Evolutionary conservation across 164 flowering plant genomes (phyloP), one percentile per base, ranked within the genome.

Genomic region (Sextonia rubra): DNA sequence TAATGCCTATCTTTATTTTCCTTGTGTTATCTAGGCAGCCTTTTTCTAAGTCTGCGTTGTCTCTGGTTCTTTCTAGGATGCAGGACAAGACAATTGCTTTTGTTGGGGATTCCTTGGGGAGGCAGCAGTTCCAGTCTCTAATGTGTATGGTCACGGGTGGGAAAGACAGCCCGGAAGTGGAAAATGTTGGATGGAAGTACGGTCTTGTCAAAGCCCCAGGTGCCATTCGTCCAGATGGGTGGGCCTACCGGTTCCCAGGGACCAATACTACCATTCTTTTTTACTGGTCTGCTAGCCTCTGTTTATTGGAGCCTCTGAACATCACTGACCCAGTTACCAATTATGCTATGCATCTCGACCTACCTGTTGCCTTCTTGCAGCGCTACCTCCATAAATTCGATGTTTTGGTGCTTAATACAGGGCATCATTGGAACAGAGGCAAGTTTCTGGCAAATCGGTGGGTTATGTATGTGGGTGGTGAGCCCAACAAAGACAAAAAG

Each of bases 371-470:
- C 56, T 91, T 91, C 79, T 61, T 91, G 81, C 83, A 76, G 55
- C 77, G n/a, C 15, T 85, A 68, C 73, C 82, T 90, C 26, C 80
- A 79, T 66, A 76, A 68, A 3, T 85, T 91, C 58, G 85, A 89
- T 72, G 90, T 87, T 1, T 49, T 91, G 48, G 85, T 89, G 64
- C 85, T 91, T 2, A 91, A 91, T 69, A 91, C 94, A 1, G 97
- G 94, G 8, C 97, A 91, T 77, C 97, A 91, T 52, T 91, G 94
- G 93, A 91, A 90, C 77, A 71, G 87, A 75, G 93, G 90, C 48
- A 91, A 90, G 81, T 67, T 91, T 4, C 75, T 18, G 1, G 89
- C 74, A 23, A 91, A 91, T 76, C 82, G 84, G 11, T 90, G 97
- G 97, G 86, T 88, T n/a, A 84, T 90, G 86, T 69, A 88, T 71